Evolutionary conservation across 1,284 basidiomycete genomes (phyloP).

Genomic region (Kalmanozyma brasiliensis): DNA sequence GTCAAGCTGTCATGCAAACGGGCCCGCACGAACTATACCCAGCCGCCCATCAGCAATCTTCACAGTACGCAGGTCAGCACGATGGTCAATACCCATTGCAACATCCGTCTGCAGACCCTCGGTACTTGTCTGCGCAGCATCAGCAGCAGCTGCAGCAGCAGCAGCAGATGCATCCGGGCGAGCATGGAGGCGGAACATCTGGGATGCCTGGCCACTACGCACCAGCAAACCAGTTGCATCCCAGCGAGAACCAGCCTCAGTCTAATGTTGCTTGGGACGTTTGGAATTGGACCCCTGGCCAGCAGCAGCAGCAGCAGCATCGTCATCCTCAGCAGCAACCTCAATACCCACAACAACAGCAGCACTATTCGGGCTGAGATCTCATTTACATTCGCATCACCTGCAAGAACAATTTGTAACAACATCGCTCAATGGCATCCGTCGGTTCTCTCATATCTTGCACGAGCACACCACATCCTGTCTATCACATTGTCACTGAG

Average conservation of each 20-base stretch:
- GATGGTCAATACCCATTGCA: not conserved
- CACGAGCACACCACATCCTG: too few relatives aligned
- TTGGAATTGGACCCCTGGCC: slow-evolving; percentile 24
- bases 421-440: not conserved
- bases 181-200: not conserved
- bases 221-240: slow-evolving; percentile 1
- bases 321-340: slow-evolving; percentile 6
- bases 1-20: not conserved
- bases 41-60: slow-evolving; percentile 7
- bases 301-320: slow-evolving; percentile 2
- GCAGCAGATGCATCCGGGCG: slow-evolving; percentile 6
- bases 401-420: not conserved
- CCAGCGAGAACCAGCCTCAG: not conserved
- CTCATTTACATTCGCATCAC: not conserved
- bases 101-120: not conserved
- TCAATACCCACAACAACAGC: slow-evolving; percentile 6
- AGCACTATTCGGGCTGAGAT: slow-evolving; percentile 11
- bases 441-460: too few relatives aligned
- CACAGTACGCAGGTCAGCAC: not conserved
- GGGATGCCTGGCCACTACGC: not conserved
- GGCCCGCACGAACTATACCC: slow-evolving; percentile 1
- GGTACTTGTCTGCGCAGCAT: not conserved
- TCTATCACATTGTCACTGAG: too few relatives aligned
- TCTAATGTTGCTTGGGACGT: slow-evolving; percentile 17
- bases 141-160: not conserved